phyloP scores from a whole-genome alignment of 1,284 basidiomycete species.

The Pascua guehoae region DNA sequence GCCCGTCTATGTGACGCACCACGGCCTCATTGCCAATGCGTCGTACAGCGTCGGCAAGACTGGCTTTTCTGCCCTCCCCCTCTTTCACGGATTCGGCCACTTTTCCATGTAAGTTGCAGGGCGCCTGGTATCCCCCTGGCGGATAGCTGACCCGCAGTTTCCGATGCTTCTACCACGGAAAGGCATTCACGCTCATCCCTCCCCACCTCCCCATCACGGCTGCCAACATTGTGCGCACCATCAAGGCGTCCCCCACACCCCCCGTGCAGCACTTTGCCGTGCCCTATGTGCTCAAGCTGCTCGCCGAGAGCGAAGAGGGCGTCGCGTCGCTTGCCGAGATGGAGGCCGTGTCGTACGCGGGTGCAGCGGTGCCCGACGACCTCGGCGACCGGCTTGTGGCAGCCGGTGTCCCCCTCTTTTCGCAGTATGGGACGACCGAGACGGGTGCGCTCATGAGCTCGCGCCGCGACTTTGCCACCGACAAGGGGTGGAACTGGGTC shows the following conservation, averaged over 20 bases:
- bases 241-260: constrained; percentile 42
- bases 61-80: constrained; percentile 55
- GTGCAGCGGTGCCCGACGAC: constrained; percentile 51
- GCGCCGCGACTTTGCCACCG: constrained; percentile 54
- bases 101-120: constrained; percentile 53
- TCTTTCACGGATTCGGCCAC: constrained; percentile 55
- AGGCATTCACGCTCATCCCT: constrained; percentile 57
- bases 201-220: constrained; percentile 57
- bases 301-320: constrained; percentile 57
- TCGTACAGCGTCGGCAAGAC: constrained; percentile 45
- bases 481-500: constrained; percentile 63
- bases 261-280: constrained; percentile 49
- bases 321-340: constrained; percentile 52
- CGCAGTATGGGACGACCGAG: constrained; percentile 56
- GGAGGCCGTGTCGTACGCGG: constrained; percentile 54
- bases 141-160: constrained; percentile 25
- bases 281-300: constrained; percentile 53
- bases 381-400: constrained; percentile 58
- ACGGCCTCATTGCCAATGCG: constrained; percentile 42
- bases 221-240: constrained; percentile 50
- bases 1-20: constrained; percentile 44
- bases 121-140: not conserved
- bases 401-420: constrained; percentile 57
- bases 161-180: constrained; percentile 51
- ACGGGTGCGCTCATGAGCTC: constrained; percentile 50